Evolutionary conservation across 2,329 filamentous ascomycete genomes (phyloP).

Genomic region (Tolypocladium tropicale): DNA sequence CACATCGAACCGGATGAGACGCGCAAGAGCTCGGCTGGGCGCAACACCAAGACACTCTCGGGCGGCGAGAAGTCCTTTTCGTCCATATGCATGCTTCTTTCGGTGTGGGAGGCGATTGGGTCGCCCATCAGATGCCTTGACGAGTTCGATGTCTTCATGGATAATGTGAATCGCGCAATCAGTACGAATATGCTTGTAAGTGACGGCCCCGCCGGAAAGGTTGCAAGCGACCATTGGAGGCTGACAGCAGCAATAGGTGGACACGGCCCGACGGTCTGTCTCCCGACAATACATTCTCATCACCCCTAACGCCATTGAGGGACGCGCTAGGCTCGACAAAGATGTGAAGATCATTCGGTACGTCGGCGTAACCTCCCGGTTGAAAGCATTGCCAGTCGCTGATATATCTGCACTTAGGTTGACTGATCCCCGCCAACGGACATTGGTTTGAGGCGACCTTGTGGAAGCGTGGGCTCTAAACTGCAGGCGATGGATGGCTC

Average conservation of each 20-base stretch:
- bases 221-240: not conserved
- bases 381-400: constrained; percentile 9
- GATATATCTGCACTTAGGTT: constrained; percentile 28
- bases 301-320: constrained; percentile 76
- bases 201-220: constrained; percentile 8
- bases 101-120: constrained; percentile 97
- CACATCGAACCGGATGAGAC: constrained; percentile 65
- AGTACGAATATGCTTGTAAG: constrained; percentile 88
- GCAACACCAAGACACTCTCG: constrained; percentile 84
- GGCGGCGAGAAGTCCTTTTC: constrained; percentile 98
- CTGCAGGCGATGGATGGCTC: not conserved
- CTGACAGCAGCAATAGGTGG: constrained; percentile 46
- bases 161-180: constrained; percentile 86
- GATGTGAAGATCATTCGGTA: constrained; percentile 75
- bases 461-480: not conserved
- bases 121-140: constrained; percentile 90
- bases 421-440: constrained; percentile 48
- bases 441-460: constrained; percentile 17
- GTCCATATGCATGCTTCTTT: constrained; percentile 83
- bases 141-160: constrained; percentile 99
- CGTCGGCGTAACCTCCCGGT: constrained; percentile 8
- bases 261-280: constrained; percentile 74
- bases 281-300: constrained; percentile 94
- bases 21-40: constrained; percentile 56
- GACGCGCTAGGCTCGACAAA: constrained; percentile 42